Evolutionary conservation across 805 yeast genomes (phyloP).

Genomic region (Tetrapisispora taiwanensis): DNA sequence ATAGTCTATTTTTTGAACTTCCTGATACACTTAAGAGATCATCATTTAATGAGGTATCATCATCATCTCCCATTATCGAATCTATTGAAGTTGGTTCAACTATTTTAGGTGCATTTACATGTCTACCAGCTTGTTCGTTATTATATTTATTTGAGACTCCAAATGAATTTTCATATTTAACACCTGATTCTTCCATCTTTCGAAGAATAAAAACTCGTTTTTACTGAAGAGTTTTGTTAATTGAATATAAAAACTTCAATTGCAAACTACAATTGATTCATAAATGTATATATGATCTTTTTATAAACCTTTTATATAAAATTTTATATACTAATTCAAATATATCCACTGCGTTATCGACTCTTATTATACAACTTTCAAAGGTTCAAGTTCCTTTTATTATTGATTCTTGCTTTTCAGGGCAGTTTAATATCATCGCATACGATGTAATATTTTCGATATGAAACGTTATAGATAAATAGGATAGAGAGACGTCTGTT

Average conservation of each 20-base stretch:
- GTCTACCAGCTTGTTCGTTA: not conserved
- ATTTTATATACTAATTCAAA: too few relatives aligned
- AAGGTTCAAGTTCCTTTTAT: not conserved
- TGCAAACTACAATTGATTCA: too few relatives aligned
- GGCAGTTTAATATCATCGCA: not conserved
- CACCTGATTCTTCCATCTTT: not conserved
- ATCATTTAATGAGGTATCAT: constrained; percentile 25
- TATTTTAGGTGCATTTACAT: constrained; percentile 1
- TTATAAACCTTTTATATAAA: too few relatives aligned
- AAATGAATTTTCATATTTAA: not conserved
- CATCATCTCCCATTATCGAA: constrained; percentile 14
- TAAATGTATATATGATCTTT: too few relatives aligned
- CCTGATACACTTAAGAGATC: constrained; percentile 26
- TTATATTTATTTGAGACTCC: not conserved
- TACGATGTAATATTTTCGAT: not conserved
- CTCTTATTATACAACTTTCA: not conserved
- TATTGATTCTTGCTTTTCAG: not conserved
- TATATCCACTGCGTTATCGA: too few relatives aligned
- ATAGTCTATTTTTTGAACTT: constrained; percentile 9
- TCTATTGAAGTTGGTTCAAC: constrained; percentile 1
- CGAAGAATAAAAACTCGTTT: too few relatives aligned
- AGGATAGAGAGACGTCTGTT: too few relatives aligned
- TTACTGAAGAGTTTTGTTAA: too few relatives aligned
- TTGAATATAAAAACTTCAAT: too few relatives aligned
- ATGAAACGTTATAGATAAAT: too few relatives aligned